Evolutionary conservation across 148 eudicot species (phyloP).

Genomic region (Vaccinium vitisidaea): DNA sequence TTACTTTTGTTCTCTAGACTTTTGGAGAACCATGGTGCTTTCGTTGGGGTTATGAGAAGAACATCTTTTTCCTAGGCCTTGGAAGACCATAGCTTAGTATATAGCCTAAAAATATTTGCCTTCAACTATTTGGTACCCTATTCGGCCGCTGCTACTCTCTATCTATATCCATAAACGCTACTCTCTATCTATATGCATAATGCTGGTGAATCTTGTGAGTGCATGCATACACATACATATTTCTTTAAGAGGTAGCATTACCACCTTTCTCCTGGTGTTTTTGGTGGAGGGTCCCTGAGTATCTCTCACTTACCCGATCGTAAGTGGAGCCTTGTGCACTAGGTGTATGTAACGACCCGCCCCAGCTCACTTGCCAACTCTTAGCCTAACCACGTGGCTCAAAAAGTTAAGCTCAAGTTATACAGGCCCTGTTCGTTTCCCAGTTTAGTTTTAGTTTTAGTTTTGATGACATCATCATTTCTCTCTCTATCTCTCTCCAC

Average conservation of each 20-base stretch:
- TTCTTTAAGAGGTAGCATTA: neutral
- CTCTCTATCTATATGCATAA: neutral
- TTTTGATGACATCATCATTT: too few relatives aligned
- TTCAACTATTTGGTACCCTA: neutral
- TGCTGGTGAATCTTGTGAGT: neutral
- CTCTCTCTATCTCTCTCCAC: too few relatives aligned
- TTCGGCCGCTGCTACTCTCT: neutral
- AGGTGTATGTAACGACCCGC: neutral
- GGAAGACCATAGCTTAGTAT: neutral
- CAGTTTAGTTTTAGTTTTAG: too few relatives aligned
- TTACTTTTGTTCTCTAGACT: neutral
- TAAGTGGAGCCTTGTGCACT: neutral
- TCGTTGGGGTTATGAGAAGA: neutral
- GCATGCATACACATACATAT: neutral
- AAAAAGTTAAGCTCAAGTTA: too few relatives aligned
- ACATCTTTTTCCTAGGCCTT: neutral
- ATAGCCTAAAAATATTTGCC: neutral
- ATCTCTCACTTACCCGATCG: neutral
- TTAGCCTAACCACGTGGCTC: too few relatives aligned
- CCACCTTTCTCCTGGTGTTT: neutral
- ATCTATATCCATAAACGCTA: neutral
- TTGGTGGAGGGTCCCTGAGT: neutral
- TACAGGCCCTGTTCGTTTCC: too few relatives aligned
- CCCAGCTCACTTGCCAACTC: too few relatives aligned
- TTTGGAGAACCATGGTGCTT: neutral